These are phyloP conservation scores for Globisporangium spiculum DNA, from an alignment of 352 stramenopile species.

Conservation along the genomic window DNA sequence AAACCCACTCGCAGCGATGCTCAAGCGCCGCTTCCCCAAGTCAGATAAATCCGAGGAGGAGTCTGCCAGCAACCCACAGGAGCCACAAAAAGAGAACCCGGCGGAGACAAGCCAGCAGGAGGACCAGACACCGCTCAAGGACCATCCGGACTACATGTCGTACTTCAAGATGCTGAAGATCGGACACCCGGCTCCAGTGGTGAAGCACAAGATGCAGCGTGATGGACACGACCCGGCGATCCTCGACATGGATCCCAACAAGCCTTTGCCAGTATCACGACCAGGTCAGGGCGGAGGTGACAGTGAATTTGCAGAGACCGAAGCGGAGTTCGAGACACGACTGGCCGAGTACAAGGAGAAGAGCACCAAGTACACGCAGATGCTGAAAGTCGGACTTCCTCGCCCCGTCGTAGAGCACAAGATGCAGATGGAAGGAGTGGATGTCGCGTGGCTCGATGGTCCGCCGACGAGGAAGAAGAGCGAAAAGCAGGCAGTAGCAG, in stretches of 20 bases:
- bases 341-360: conserved; percentile 70
- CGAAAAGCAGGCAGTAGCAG: conserved; percentile 21
- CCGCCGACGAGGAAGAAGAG: conserved; percentile 38
- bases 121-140: conserved; percentile 45
- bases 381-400: conserved; percentile 78
- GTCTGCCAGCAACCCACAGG: neutral
- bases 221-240: conserved; percentile 60
- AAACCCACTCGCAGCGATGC: conserved; percentile 18
- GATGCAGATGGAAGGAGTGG: conserved; percentile 78
- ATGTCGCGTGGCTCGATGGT: conserved; percentile 60
- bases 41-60: neutral
- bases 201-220: conserved; percentile 77
- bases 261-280: conserved; percentile 30
- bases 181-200: conserved; percentile 53
- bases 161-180: conserved; percentile 88
- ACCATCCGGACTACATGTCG: conserved; percentile 63
- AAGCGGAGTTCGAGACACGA: conserved; percentile 46
- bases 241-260: conserved; percentile 62
- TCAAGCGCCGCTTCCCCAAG: conserved; percentile 8
- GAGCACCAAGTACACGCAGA: conserved; percentile 67
- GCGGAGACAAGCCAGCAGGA: conserved; percentile 14
- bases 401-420: conserved; percentile 73
- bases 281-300: conserved; percentile 11
- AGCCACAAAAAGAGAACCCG: conserved; percentile 12
- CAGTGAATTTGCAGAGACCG: conserved; percentile 31